Percentiles rank a stretch among this genome's conserved stretches.
These are phyloP conservation scores for Fusarium sp. DNA, from an alignment of 2,329 filamentous ascomycete species.

Conservation along the genomic window DNA sequence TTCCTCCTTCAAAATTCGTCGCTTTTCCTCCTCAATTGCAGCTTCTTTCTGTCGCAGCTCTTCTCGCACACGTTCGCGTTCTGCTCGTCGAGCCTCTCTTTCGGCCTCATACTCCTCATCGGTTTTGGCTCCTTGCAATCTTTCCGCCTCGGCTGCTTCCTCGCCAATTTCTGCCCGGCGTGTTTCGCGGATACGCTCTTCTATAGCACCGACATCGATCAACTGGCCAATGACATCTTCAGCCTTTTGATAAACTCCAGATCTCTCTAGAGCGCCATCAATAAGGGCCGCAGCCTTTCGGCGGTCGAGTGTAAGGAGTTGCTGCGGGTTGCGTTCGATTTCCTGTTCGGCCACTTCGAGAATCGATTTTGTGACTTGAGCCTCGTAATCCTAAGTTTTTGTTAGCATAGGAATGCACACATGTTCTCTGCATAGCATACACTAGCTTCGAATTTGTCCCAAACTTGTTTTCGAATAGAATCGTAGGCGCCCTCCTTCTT, in stretches of 20 bases:
- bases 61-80: slow-evolving; percentile 71
- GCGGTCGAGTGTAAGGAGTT: slow-evolving; percentile 78
- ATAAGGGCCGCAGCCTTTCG: slow-evolving; percentile 80
- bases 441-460: slow-evolving; percentile 78
- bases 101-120: slow-evolving; percentile 80
- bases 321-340: slow-evolving; percentile 77
- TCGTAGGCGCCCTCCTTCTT: slow-evolving; percentile 91
- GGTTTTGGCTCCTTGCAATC: slow-evolving; percentile 73
- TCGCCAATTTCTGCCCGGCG: slow-evolving; percentile 75
- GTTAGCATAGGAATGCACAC: slow-evolving; percentile 38
- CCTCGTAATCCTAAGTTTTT: slow-evolving; percentile 72
- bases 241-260: slow-evolving; percentile 78
- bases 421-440: slow-evolving; percentile 56
- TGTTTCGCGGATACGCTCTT: slow-evolving; percentile 75
- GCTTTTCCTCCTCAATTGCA: slow-evolving; percentile 71
- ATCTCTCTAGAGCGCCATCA: slow-evolving; percentile 81
- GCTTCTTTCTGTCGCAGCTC: slow-evolving; percentile 69
- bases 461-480: slow-evolving; percentile 78
- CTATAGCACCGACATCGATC: slow-evolving; percentile 75
- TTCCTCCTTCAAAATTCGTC: slow-evolving; percentile 67
- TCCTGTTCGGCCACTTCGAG: slow-evolving; percentile 78
- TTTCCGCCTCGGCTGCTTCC: slow-evolving; percentile 74
- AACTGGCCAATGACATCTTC: slow-evolving; percentile 74
- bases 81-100: slow-evolving; percentile 68
- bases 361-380: slow-evolving; percentile 73